Evolutionary conservation across 176 grass and related monocot genomes (phyloP), one percentile per base, ranked within the genome.

Genomic region (Oropetium thomaeum): DNA sequence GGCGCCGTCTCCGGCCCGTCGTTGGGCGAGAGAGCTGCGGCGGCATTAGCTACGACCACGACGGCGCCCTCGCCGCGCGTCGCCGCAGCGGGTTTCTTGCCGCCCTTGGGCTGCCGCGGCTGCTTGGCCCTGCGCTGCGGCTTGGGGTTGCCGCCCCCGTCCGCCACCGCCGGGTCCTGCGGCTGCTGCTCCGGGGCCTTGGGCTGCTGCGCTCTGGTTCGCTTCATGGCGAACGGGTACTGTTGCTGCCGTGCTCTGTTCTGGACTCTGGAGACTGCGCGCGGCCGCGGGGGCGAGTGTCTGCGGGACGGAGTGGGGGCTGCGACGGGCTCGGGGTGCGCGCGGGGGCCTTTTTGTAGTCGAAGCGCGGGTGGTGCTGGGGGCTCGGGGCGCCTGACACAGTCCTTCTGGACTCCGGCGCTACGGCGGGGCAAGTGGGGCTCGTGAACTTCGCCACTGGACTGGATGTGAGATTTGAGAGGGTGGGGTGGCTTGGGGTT

Each of bases 81-180:
- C 38, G 30, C 22, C 12, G 65, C 40, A 2, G 31, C 16, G 0
- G 49, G 7, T 13, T 83, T 88, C 43, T 62, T 23, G 20, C 16
- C 40, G 10, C 17, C 35, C 49, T 79, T 88, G 28, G 85, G 80
- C 53, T 83, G 85, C 68, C 80, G 42, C 10, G 81, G 38, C 39
- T 92, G 82, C 57, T 92, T 92, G 0, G 44, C 32, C 4, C 58
- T 58, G 17, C 89, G 85, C 74, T 82, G 78, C n/a, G 70, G 55
- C 86, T 88, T 88, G 5, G 69, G 1, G 19, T 64, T 55, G 13
- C 28, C 47, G n/a, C 20, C n/a, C n/a, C n/a, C 29, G 0, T 41
- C 5, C 44, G 62, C 61, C 11, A n/a, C 10, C 0, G 51, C 10
- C 27, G 15, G n/a, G 23, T 81, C 82, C 58, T 28, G 70, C 5